These are phyloP conservation scores for Rosa lucieae DNA, from an alignment of 306 rosid genomes.

Conservation along the genomic window DNA sequence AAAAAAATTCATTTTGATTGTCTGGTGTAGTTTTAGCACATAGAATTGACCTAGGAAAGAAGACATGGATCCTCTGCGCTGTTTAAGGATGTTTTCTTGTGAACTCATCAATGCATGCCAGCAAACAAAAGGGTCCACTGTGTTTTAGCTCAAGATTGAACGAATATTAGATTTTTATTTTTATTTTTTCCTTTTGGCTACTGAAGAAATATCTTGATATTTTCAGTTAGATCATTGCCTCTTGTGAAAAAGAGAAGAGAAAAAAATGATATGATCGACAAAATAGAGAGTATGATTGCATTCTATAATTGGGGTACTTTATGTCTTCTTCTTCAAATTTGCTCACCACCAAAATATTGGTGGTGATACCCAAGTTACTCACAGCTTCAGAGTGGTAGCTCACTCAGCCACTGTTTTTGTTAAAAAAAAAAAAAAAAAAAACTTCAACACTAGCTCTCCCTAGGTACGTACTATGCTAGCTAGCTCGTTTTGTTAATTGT, in stretches of 20 bases:
- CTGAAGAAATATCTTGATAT: slow-evolving; percentile 3
- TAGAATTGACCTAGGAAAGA: not conserved
- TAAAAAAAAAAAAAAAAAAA: too few relatives aligned
- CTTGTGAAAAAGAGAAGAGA: not conserved
- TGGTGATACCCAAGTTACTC: too few relatives aligned
- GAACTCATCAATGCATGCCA: not conserved
- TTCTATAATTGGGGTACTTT: not conserved
- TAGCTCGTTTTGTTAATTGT: too few relatives aligned
- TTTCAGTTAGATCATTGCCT: not conserved
- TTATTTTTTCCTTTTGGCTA: not conserved
- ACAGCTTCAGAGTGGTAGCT: too few relatives aligned
- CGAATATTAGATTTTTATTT: not conserved
- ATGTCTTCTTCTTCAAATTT: not conserved
- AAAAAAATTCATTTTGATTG: not conserved
- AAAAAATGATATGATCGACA: not conserved
- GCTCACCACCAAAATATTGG: too few relatives aligned
- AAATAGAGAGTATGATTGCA: not conserved
- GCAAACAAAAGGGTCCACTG: not conserved
- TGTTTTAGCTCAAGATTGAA: not conserved
- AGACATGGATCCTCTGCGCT: not conserved
- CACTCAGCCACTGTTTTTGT: too few relatives aligned
- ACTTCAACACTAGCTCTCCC: too few relatives aligned
- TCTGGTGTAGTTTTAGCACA: not conserved
- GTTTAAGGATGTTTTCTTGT: slow-evolving; percentile 8
- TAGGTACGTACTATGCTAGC: too few relatives aligned